Evolutionary conservation across 257 asterid species (phyloP).

Genomic region (Phtheirospermum japonicum): DNA sequence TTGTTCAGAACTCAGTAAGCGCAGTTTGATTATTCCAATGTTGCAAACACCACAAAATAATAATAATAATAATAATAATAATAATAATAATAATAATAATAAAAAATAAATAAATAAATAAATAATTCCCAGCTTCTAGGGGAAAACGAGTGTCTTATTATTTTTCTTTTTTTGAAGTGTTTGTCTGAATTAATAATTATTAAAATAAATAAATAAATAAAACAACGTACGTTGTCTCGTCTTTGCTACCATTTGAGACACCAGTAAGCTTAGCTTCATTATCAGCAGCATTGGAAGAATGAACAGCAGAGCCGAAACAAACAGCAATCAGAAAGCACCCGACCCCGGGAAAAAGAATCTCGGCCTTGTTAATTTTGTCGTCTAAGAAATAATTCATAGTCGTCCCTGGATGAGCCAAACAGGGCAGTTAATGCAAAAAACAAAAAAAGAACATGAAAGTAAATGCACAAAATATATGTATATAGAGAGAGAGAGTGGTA

Average conservation of each 20-base stretch:
- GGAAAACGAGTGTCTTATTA: no score
- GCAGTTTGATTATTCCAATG: no score
- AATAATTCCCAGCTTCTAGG: background rate
- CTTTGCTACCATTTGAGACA: conserved; percentile 34
- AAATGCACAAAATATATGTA: background rate
- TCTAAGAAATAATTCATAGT: conserved; percentile 87
- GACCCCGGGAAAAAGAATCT: conserved; percentile 91
- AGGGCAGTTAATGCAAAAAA: background rate
- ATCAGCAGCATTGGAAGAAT: conserved; percentile 77
- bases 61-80: no score
- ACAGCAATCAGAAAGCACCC: conserved; percentile 92
- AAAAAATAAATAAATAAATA: no score
- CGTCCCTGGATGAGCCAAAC: conserved; percentile 55
- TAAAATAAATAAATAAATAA: background rate
- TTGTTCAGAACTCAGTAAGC: conserved; percentile 7
- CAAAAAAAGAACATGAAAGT: background rate
- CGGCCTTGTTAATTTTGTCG: conserved; percentile 81
- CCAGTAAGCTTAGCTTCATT: conserved; percentile 60
- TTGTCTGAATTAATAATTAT: background rate
- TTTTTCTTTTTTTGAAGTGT: background rate
- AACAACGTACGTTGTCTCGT: conserved; percentile 36
- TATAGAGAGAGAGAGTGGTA: conserved; percentile 25
- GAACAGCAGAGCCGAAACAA: conserved; percentile 77
- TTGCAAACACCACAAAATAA: no score
- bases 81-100: no score